Evolutionary conservation across 495 filamentous ascomycete species (phyloP).

Genomic region (Elaphomyces granulatus): DNA sequence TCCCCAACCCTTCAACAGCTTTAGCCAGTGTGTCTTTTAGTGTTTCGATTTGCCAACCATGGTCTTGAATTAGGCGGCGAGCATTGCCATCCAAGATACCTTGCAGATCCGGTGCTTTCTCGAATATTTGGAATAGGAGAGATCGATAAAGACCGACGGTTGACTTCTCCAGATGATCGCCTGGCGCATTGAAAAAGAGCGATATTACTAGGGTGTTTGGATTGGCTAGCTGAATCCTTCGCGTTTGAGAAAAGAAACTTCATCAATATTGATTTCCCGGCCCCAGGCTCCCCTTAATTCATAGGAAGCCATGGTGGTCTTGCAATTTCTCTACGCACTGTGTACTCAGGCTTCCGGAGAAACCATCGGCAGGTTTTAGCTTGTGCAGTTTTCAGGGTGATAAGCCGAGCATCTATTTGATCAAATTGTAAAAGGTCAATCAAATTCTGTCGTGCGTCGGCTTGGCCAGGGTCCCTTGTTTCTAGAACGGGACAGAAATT

Average conservation of each 20-base stretch:
- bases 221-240: slow-evolving; percentile 5
- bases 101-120: slow-evolving; percentile 16
- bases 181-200: slow-evolving; percentile 40
- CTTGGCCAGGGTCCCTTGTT: no score
- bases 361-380: slow-evolving; percentile 39
- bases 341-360: slow-evolving; percentile 22
- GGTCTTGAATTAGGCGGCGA: no score
- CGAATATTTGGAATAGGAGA: slow-evolving; percentile 22
- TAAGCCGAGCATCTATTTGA: slow-evolving; percentile 14
- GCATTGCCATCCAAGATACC: no score
- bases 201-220: slow-evolving; percentile 17
- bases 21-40: no score
- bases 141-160: slow-evolving; percentile 42
- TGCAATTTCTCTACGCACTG: background rate
- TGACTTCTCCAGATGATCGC: slow-evolving; percentile 35
- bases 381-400: slow-evolving; percentile 14
- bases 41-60: no score
- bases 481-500: no score
- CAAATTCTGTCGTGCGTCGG: no score
- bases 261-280: slow-evolving; percentile 42
- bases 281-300: slow-evolving; percentile 45
- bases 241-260: slow-evolving; percentile 24
- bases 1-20: no score
- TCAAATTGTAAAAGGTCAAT: slow-evolving; percentile 20
- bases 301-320: slow-evolving; percentile 32